These are phyloP conservation scores for Alternaria gansuensis DNA, from an alignment of 2,329 filamentous ascomycete genomes.

Conservation along the genomic window DNA sequence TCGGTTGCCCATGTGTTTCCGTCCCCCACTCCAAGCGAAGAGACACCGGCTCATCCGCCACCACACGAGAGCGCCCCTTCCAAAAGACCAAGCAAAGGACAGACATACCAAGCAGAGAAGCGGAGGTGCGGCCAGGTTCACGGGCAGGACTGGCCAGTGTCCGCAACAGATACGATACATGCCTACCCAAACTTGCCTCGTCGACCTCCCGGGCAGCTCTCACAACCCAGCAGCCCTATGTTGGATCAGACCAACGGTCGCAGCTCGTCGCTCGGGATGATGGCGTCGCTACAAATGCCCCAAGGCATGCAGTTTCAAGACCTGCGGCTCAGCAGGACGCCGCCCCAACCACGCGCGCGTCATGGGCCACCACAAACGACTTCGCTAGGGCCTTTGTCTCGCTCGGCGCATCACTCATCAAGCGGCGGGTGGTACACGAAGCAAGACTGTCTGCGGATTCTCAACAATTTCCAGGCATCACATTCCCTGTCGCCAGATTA, in stretches of 20 bases:
- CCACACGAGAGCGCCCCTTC: background rate
- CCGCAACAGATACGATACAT: conserved; percentile 1
- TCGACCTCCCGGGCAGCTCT: conserved; percentile 10
- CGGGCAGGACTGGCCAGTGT: conserved; percentile 1
- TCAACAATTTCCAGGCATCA: conserved; percentile 19
- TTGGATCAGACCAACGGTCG: conserved; percentile 7
- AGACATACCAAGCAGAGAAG: background rate
- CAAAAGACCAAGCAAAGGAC: background rate
- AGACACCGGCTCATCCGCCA: conserved; percentile 39
- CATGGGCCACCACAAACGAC: conserved; percentile 5
- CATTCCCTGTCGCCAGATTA: background rate
- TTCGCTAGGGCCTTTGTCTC: background rate
- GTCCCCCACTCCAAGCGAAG: conserved; percentile 71
- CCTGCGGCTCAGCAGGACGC: conserved; percentile 7
- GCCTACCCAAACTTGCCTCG: conserved; percentile 5
- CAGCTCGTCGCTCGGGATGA: conserved; percentile 13
- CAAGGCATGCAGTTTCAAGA: conserved; percentile 10
- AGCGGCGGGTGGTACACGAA: conserved; percentile 26
- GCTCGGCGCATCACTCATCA: background rate
- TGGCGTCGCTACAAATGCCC: conserved; percentile 18
- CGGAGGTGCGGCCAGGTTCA: conserved; percentile 3
- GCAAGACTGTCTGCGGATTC: conserved; percentile 15
- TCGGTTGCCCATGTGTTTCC: conserved; percentile 58
- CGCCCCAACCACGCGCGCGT: conserved; percentile 16
- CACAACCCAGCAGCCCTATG: conserved; percentile 16